phyloP scores from a whole-genome alignment of 2,329 filamentous ascomycete genomes.

The Tolypocladium tropicale region DNA sequence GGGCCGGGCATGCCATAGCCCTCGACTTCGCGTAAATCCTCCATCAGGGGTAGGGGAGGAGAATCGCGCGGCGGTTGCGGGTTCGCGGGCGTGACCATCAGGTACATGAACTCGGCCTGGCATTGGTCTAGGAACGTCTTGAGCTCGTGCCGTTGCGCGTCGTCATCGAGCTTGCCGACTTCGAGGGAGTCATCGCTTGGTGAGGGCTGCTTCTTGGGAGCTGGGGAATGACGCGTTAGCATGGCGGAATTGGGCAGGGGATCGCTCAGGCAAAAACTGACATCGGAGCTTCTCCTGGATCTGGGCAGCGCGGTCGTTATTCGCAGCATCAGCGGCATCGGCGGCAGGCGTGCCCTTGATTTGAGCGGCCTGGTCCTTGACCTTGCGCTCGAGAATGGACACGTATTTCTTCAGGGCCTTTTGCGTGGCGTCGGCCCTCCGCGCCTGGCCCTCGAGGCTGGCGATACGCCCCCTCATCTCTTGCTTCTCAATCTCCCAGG shows the following conservation, averaged over 20 bases:
- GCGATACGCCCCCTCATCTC: constrained; percentile 99
- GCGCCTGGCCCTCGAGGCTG: constrained; percentile 78
- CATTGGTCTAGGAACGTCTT: constrained; percentile 55
- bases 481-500: constrained; percentile 97
- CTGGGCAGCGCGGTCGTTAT: constrained; percentile 41
- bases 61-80: constrained; percentile 55
- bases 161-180: constrained; percentile 38
- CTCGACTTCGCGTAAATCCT: constrained; percentile 48
- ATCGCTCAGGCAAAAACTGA: constrained; percentile 19
- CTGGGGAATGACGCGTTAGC: constrained; percentile 13
- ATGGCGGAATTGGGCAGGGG: background rate
- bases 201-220: constrained; percentile 29
- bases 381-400: constrained; percentile 74
- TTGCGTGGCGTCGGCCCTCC: constrained; percentile 79
- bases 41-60: constrained; percentile 45
- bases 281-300: constrained; percentile 47
- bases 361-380: constrained; percentile 73
- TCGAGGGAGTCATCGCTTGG: constrained; percentile 36
- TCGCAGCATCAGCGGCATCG: constrained; percentile 31
- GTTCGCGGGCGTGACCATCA: constrained; percentile 58
- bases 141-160: constrained; percentile 40
- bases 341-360: constrained; percentile 36
- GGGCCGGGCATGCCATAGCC: constrained; percentile 35
- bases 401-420: constrained; percentile 88
- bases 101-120: constrained; percentile 55